phyloP scores from a whole-genome alignment of 768 basidiomycete species.

The Suillus sp. region DNA sequence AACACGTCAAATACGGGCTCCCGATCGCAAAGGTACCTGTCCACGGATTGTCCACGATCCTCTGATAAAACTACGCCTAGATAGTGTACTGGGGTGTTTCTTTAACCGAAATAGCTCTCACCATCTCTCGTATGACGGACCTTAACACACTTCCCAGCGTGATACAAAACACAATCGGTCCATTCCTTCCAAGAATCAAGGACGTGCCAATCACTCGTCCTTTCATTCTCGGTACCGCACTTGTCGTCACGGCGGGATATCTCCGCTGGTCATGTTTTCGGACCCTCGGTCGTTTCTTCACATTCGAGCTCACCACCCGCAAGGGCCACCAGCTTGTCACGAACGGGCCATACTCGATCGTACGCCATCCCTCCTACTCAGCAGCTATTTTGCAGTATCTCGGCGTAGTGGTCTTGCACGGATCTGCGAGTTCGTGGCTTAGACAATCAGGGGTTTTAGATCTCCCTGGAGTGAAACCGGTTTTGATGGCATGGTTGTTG shows the following conservation, averaged over 20 bases:
- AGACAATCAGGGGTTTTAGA: constrained; percentile 16
- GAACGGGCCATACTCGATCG: constrained; percentile 30
- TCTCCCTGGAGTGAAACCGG: constrained; percentile 8
- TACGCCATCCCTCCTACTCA: constrained; percentile 35
- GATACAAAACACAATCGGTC: constrained; percentile 5
- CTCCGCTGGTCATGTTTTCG: constrained; percentile 31
- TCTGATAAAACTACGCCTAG: neutral
- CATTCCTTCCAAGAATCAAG: constrained; percentile 5
- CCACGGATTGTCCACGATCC: neutral
- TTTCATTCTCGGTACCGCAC: constrained; percentile 21
- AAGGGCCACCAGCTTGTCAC: constrained; percentile 30
- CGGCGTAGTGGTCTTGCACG: constrained; percentile 12
- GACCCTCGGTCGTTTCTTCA: constrained; percentile 31
- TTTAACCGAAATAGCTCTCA: constrained; percentile 5
- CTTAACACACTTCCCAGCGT: neutral
- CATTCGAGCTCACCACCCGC: constrained; percentile 30
- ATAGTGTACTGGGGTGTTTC: constrained; percentile 10
- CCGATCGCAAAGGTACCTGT: constrained; percentile 1
- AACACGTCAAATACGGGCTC: neutral
- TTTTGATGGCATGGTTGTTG: constrained; percentile 6
- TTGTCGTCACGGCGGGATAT: constrained; percentile 22
- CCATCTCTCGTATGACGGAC: neutral
- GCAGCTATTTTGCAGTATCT: constrained; percentile 17
- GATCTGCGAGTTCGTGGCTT: constrained; percentile 18
- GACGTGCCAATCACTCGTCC: constrained; percentile 14